These are phyloP conservation scores for Plectranthus barbatus DNA, from an alignment of 257 asterid species.

Conservation along the genomic window DNA sequence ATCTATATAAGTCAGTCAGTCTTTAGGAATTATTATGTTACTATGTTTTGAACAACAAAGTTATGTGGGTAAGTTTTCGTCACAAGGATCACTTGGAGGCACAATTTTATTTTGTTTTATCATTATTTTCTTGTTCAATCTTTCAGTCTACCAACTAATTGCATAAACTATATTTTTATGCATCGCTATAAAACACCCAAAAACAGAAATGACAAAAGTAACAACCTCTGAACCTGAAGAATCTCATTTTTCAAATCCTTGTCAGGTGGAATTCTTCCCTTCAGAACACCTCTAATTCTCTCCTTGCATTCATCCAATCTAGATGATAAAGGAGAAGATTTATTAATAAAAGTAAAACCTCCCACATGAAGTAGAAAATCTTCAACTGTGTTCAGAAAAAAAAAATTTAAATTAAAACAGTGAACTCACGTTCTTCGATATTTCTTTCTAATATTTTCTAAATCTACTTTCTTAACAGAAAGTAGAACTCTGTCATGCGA, in stretches of 20 bases:
- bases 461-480: slow-evolving; percentile 61
- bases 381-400: slow-evolving; percentile 9
- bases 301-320: slow-evolving; percentile 85
- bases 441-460: slow-evolving; percentile 70
- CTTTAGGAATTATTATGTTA: too few relatives aligned
- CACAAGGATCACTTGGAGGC: too few relatives aligned
- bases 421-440: slow-evolving; percentile 52
- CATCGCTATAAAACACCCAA: neutral
- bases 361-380: neutral
- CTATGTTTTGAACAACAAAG: too few relatives aligned
- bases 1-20: too few relatives aligned
- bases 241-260: slow-evolving; percentile 87
- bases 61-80: too few relatives aligned
- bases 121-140: too few relatives aligned
- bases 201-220: slow-evolving; percentile 1
- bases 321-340: slow-evolving; percentile 17
- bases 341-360: slow-evolving; percentile 5
- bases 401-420: too few relatives aligned
- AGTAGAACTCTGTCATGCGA: slow-evolving; percentile 74
- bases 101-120: too few relatives aligned
- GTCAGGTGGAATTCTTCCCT: slow-evolving; percentile 93
- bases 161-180: neutral
- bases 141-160: neutral
- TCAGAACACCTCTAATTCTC: slow-evolving; percentile 66
- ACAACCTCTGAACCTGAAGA: slow-evolving; percentile 69